Evolutionary conservation across 2,329 filamentous ascomycete genomes (phyloP).

Genomic region (Penicillium nordicum): DNA sequence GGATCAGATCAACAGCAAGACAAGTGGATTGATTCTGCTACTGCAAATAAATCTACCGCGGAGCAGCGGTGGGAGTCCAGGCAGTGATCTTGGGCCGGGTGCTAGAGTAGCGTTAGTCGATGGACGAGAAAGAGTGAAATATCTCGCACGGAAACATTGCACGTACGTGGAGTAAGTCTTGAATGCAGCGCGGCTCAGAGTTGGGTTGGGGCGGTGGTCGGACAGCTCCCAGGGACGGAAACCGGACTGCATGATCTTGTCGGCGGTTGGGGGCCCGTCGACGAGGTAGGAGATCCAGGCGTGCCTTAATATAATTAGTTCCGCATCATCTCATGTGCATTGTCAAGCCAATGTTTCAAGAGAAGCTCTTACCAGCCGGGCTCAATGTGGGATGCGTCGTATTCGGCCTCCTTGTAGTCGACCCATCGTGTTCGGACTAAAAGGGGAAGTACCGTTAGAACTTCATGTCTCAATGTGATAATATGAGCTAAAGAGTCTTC

Average conservation of each 20-base stretch:
- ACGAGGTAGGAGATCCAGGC: conserved; percentile 94
- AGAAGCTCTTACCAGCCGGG: conserved; percentile 66
- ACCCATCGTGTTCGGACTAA: conserved; percentile 94
- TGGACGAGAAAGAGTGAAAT: not conserved
- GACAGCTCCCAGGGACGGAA: conserved; percentile 72
- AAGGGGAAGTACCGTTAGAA: conserved; percentile 13
- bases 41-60: conserved; percentile 28
- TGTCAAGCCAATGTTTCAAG: not conserved
- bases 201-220: conserved; percentile 71
- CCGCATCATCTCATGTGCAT: not conserved
- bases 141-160: not conserved
- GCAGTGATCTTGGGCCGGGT: conserved; percentile 35
- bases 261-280: conserved; percentile 77
- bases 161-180: conserved; percentile 94
- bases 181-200: conserved; percentile 73
- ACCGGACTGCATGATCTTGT: conserved; percentile 66
- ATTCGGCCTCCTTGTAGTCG: conserved; percentile 85
- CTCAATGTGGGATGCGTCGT: conserved; percentile 67
- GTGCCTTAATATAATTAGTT: conserved; percentile 57
- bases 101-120: conserved; percentile 17
- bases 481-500: conserved; percentile 28
- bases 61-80: conserved; percentile 37
- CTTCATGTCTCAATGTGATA: conserved; percentile 1
- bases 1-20: conserved; percentile 9
- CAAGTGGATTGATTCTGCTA: conserved; percentile 19